Evolutionary conservation across 2,329 filamentous ascomycete genomes (phyloP), one percentile per base, ranked within the genome.

Genomic region (Phaeophleospora eucalypticola): DNA sequence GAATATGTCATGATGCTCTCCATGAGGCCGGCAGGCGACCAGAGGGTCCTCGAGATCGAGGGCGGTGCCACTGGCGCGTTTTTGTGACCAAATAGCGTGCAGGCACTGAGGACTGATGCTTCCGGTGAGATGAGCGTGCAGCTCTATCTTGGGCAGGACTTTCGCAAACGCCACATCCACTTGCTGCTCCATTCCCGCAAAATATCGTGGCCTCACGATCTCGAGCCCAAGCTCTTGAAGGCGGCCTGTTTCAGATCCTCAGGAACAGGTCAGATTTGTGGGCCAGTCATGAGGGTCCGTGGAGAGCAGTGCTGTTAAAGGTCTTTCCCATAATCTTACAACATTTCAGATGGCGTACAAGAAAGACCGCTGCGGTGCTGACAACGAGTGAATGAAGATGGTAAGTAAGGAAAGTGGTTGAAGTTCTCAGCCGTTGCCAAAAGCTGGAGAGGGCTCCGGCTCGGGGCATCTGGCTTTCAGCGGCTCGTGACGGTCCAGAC

Each of bases 51-150:
- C 73, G 1, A 90, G 69, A 8, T 73, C 63, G 17, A 72, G 62
- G 71, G 6, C 76, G 67, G 16, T 63, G 58, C 3, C 70, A 68
- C 17, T 16, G 16, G 9, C 41, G 8, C 36, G 39, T 48, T 83
- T 86, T 45, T 66, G 65, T 39, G 70, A 58, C 86, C 87, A 93
- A 62, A 91, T 81, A 32, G 87, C 78, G 61, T 89, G 86, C 2
- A 93, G 79, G 51, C 80, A 83, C 58, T 80, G 70, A 24, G 84
- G 80, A 61, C 80, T 84, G 64, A 93, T 87, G 65, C 84, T 89
- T 43, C 87, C 87, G 34, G 82, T 87, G 36, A 93, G 75, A 67
- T 93, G 87, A 52, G 87, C 87, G 60, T 93, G 87, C 43, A 91
- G 78, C 83, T 74, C 71, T 40, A 69, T 63, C 55, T 74, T 73